A percentile compares a stretch with the other conserved stretches of the same genome.
These are phyloP conservation scores for Hemisphaericaspora nanyangensis DNA, from an alignment of 805 yeast species.

Conservation along the genomic window DNA sequence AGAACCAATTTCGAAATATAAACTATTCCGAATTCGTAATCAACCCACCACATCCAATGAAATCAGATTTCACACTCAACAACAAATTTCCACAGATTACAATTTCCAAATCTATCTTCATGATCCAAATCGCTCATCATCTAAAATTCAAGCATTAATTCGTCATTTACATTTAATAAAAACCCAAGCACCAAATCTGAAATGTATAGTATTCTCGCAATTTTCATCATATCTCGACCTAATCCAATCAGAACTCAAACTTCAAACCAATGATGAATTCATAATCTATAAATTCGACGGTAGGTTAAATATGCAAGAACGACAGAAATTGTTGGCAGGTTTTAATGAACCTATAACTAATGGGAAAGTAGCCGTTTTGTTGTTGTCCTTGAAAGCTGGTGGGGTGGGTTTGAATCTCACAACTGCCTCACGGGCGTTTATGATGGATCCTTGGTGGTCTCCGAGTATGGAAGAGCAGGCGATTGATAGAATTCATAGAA, in stretches of 20 bases:
- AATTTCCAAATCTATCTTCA: conserved; percentile 37
- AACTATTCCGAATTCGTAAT: conserved; percentile 43
- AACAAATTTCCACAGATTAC: conserved; percentile 11
- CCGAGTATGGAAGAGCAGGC: conserved; percentile 90
- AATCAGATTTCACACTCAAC: conserved; percentile 25
- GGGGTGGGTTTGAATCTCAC: conserved; percentile 92
- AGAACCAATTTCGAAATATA: conserved; percentile 43
- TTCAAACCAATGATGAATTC: conserved; percentile 42
- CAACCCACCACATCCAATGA: conserved; percentile 20
- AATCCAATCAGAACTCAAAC: conserved; percentile 55
- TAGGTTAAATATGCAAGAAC: conserved; percentile 58
- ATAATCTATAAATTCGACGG: conserved; percentile 78
- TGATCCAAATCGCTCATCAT: conserved; percentile 55
- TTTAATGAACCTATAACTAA: conserved; percentile 39
- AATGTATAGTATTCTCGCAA: conserved; percentile 86
- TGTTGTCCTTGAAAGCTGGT: conserved; percentile 84
- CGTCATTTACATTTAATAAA: conserved; percentile 52
- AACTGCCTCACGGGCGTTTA: conserved; percentile 75
- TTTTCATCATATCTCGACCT: conserved; percentile 80
- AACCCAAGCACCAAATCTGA: conserved; percentile 59
- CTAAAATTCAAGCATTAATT: conserved; percentile 69
- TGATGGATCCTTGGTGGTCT: conserved; percentile 99
- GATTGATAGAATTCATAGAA: conserved; percentile 84
- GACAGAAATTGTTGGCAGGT: conserved; percentile 56
- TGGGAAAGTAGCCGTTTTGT: conserved; percentile 44